These are phyloP conservation scores for Symbiodinium natans DNA, from an alignment of 73 alveolate genomes.

Conservation along the genomic window DNA sequence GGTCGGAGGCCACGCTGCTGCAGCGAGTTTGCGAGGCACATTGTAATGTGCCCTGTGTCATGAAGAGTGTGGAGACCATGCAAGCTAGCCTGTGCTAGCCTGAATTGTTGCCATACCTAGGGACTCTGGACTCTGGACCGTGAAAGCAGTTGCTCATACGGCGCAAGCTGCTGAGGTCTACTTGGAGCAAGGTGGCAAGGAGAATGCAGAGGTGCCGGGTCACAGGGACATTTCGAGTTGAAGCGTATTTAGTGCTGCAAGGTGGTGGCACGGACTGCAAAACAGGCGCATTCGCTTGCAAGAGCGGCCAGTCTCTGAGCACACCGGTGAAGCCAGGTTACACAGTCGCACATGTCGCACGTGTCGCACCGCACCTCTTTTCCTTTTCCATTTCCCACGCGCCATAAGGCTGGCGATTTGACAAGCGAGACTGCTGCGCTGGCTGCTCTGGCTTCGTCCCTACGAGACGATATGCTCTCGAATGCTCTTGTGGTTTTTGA, in stretches of 20 bases:
- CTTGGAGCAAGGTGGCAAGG: constrained; percentile 77
- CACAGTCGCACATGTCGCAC: neutral
- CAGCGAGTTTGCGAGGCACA: constrained; percentile 42
- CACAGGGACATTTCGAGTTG: too few species aligned
- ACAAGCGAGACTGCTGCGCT: constrained; percentile 58
- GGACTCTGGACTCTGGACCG: neutral
- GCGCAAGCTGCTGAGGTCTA: too few species aligned
- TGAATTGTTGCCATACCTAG: too few species aligned
- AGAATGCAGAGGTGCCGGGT: constrained; percentile 29
- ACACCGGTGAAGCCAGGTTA: neutral
- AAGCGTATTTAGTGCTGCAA: neutral
- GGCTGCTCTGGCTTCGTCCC: constrained; percentile 32
- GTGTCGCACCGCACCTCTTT: neutral
- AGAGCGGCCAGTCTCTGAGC: constrained; percentile 12
- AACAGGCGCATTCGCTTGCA: constrained; percentile 68
- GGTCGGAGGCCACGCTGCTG: constrained; percentile 58
- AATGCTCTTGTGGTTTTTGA: too few species aligned
- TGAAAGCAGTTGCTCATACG: neutral
- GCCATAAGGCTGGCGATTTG: constrained; percentile 50
- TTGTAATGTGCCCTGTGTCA: neutral
- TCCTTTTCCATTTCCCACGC: too few species aligned
- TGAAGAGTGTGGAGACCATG: neutral
- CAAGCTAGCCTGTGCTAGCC: too few species aligned
- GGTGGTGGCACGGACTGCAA: constrained; percentile 91
- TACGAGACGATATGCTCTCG: neutral